Evolutionary conservation across 768 basidiomycete genomes (phyloP), one percentile per base, ranked within the genome.

Genomic region (Flagelloscypha sp.): DNA sequence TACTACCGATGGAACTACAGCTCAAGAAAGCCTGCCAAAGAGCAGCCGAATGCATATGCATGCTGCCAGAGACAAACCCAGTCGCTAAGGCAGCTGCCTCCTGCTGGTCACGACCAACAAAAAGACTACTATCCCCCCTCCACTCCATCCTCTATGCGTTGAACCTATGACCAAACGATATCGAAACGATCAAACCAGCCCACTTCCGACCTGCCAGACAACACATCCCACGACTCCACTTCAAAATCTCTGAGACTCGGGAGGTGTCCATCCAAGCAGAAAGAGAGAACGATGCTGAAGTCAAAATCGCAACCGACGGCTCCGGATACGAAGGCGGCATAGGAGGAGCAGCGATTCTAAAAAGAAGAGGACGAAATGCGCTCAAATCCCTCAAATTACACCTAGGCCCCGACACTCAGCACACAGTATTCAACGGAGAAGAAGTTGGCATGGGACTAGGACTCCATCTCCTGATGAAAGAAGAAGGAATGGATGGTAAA

Each of bases 391-490:
- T n/a, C 7, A 15, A 36, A 8, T 18, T 41, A 13, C 13, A 48
- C 24, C 49, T 54, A 15, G 48, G 47, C 5, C 21, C 29, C 16
- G 23, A 18, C 5, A 40, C 7, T 3, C 17, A 41, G 4, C 42
- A 53, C 42, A 51, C 48, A 13, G 48, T 38, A 17, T 51, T 41
- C 18, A 45, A 54, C 5, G 52, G 41, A 5, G 49, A 56, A 25
- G 32, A 40, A 22, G 48, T 48, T 8, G 53, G 51, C 4, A 11
- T 34, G 8, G 30, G 38, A 5, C 28, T 49, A 8, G 47, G 33
- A 6, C 10, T 45, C 11, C 27, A 49, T n/a, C 29, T 46, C 1
- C 35, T 46, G 6, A 10, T 15, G 4, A 29, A 33, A 9, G 30
- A 20, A 16, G 16, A 12, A 4, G 9, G 25, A 16, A 19, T 13